Base-by-base conservation (phyloP, 2,329 filamentous ascomycete species). In the Ceratocystis lukuohia region DNA sequence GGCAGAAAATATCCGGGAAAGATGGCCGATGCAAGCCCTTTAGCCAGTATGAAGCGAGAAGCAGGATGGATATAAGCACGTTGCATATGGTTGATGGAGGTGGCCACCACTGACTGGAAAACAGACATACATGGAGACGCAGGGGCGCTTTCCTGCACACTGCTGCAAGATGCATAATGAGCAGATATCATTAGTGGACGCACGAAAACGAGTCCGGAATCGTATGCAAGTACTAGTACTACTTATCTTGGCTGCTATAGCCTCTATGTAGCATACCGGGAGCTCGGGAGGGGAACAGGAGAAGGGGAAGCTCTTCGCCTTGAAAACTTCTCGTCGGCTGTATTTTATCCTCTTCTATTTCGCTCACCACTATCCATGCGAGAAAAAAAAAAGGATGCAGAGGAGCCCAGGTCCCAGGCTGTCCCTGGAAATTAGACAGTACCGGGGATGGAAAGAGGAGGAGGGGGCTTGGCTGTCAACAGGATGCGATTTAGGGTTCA, bases 161-260 rank as follows among this genome's bases (percentile, higher is more conserved):
- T 59, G 56, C 56, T 59, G 56, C 17, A 30, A 59, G 56, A 59
- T 37, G 30, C 56, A 59, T 59, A 37, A 37, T 37, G 12, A 37
- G 25, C 12, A 37, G 15, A 53, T 25, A 25, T 28, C 37, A 53
- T 28, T 53, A 25, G 48, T 28, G 48, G 25, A 25, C 2, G 20
- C 20, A 53, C 48, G 7, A 53, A 5, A 25, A 25, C 20, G 20
- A 53, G 48, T 25, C 5, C 5, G 22, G 5, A 15, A 28, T 53
- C 10, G 37, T 12, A 41, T 41, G 37, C 37, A 41, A 41, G 37
- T 41, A 41, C 37, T 41, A 41, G 20, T 25, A 28, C 3, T 4
- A 4, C 48, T 25, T 53, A 53, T 53, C 10, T 28, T 28, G 22
- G 8, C 5, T 53, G 25, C 28, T 53, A 53, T 53, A 53, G 48